phyloP scores from a whole-genome alignment of 768 basidiomycete species.

The Punctularia strigosozonata region DNA sequence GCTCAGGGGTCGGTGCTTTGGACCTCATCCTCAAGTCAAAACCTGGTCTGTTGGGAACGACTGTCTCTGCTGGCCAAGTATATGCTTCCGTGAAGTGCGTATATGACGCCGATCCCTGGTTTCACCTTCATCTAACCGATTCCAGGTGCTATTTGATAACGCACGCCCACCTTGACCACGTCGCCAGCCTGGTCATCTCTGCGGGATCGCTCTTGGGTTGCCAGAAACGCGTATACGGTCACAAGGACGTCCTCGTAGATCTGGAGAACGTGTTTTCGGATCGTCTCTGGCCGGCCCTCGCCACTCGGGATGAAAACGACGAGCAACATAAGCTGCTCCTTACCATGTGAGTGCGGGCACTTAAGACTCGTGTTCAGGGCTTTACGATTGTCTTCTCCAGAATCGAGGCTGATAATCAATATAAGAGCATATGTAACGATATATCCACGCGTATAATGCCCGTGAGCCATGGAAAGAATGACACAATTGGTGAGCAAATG shows the following conservation, averaged over 20 bases:
- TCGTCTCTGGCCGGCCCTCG: constrained; percentile 79
- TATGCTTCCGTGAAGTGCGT: constrained; percentile 42
- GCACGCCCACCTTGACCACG: constrained; percentile 88
- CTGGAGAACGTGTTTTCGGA: constrained; percentile 66
- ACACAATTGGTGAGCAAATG: constrained; percentile 20
- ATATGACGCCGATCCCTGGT: background rate
- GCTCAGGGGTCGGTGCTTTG: constrained; percentile 80
- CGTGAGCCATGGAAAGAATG: constrained; percentile 59
- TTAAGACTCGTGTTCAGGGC: background rate
- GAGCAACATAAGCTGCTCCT: constrained; percentile 44
- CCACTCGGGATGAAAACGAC: constrained; percentile 57
- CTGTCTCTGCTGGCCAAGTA: constrained; percentile 28
- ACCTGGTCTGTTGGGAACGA: constrained; percentile 36
- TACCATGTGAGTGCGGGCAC: constrained; percentile 47
- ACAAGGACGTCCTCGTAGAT: constrained; percentile 50
- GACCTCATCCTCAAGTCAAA: constrained; percentile 42
- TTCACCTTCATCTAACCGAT: background rate
- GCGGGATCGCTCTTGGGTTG: constrained; percentile 63
- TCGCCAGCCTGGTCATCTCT: constrained; percentile 69
- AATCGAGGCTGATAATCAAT: constrained; percentile 38
- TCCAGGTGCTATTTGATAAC: constrained; percentile 73
- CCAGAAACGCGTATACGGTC: constrained; percentile 52
- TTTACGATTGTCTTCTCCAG: constrained; percentile 18
- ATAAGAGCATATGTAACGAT: constrained; percentile 37
- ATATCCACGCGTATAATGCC: constrained; percentile 58